A percentile compares a stretch with the other conserved stretches of the same genome.
Evolutionary conservation across 2,329 filamentous ascomycete species (phyloP).

Genomic region (Colletotrichum ledebouriae): DNA sequence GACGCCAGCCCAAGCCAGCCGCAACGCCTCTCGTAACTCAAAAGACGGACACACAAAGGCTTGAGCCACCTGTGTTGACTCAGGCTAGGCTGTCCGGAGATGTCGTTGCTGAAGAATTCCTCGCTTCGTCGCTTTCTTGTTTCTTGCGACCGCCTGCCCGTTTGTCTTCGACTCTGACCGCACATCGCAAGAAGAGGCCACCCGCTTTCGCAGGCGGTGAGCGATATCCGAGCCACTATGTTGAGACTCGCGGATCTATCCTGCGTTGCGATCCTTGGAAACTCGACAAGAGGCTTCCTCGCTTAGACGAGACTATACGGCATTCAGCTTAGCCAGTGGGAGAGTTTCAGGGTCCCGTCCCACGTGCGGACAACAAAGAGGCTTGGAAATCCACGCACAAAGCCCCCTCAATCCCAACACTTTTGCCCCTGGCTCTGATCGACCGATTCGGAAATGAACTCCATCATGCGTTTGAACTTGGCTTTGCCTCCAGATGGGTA

Average conservation of each 20-base stretch:
- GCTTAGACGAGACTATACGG: slow-evolving; percentile 27
- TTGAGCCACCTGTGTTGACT: not conserved
- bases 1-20: not conserved
- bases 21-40: slow-evolving; percentile 31
- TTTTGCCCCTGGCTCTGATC: slow-evolving; percentile 31
- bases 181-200: slow-evolving; percentile 20
- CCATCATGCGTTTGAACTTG: slow-evolving; percentile 37
- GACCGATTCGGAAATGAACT: slow-evolving; percentile 25
- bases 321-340: not conserved
- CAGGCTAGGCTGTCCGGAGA: not conserved
- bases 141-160: not conserved
- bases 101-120: not conserved
- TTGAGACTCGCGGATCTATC: slow-evolving; percentile 38
- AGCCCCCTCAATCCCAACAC: slow-evolving; percentile 39
- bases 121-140: not conserved
- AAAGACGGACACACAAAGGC: not conserved
- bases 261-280: slow-evolving; percentile 9
- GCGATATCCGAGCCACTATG: slow-evolving; percentile 15
- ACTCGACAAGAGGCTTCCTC: slow-evolving; percentile 26
- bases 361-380: slow-evolving; percentile 27
- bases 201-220: slow-evolving; percentile 36
- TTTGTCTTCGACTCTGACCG: not conserved
- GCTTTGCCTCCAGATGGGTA: slow-evolving; percentile 21
- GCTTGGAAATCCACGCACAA: slow-evolving; percentile 28
- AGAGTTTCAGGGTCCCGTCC: slow-evolving; percentile 31